A percentile compares a stretch with the other conserved stretches of the same genome.
Conservation (phyloP, 208 protist genomes). For the Leishmania major region DNA sequence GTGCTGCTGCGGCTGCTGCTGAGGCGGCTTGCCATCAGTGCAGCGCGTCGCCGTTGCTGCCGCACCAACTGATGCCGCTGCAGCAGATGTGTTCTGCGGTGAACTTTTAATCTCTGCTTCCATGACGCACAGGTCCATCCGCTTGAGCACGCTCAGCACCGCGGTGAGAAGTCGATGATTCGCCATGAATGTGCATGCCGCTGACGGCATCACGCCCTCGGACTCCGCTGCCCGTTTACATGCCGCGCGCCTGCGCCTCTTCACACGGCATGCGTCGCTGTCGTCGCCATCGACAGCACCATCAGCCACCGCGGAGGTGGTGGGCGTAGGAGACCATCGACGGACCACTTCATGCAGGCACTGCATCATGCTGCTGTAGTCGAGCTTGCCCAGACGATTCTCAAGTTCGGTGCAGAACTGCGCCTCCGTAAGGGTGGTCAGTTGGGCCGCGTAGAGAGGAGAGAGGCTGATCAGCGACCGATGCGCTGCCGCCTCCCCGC, state of each 20-base stretch:
- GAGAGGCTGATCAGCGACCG: slow-evolving; percentile 17
- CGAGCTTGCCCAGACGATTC: slow-evolving; percentile 23
- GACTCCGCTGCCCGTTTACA: background rate
- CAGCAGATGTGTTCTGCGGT: background rate
- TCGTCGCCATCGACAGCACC: background rate
- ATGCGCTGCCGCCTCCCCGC: background rate
- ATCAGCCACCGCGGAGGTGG: background rate
- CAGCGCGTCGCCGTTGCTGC: background rate
- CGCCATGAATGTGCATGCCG: too few species aligned
- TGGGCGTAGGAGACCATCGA: background rate
- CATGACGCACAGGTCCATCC: slow-evolving; percentile 28
- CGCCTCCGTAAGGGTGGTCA: slow-evolving; percentile 23
- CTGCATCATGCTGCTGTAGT: slow-evolving; percentile 52
- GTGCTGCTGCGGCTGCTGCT: background rate
- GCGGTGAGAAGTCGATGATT: slow-evolving; percentile 14
- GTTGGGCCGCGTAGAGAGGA: slow-evolving; percentile 29
- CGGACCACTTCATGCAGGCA: slow-evolving; percentile 52
- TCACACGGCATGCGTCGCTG: background rate
- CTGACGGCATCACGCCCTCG: background rate
- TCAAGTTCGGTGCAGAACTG: slow-evolving; percentile 42
- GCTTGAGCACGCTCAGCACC: slow-evolving; percentile 3
- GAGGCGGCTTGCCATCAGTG: background rate
- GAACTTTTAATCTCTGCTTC: slow-evolving; percentile 13
- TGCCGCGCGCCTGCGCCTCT: background rate
- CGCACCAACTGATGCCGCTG: background rate